phyloP scores from a whole-genome alignment of 2,329 filamentous ascomycete genomes.

The Aspergillus candidus region DNA sequence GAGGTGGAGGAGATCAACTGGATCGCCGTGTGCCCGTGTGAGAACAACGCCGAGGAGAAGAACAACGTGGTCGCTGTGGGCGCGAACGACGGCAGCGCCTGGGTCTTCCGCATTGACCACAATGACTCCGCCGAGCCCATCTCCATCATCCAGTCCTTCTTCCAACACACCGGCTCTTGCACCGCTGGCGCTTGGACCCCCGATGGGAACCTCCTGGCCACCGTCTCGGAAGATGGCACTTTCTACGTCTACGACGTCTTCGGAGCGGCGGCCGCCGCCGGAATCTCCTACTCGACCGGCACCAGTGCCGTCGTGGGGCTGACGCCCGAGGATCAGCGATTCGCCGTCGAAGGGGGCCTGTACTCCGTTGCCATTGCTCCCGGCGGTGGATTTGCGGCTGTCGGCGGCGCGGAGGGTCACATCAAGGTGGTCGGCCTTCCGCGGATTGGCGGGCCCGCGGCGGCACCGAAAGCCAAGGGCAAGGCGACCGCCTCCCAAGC shows the following conservation, averaged over 20 bases:
- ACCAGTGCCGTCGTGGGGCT: slow-evolving; percentile 66
- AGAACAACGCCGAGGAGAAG: slow-evolving; percentile 43
- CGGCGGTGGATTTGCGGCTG: slow-evolving; percentile 69
- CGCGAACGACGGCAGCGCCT: slow-evolving; percentile 84
- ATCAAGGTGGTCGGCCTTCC: slow-evolving; percentile 83
- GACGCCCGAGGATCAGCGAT: slow-evolving; percentile 77
- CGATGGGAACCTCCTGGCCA: slow-evolving; percentile 79
- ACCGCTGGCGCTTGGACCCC: slow-evolving; percentile 88
- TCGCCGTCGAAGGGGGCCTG: slow-evolving; percentile 83
- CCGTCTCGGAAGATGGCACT: slow-evolving; percentile 80
- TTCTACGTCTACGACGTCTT: slow-evolving; percentile 93
- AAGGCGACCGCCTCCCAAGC: slow-evolving; percentile 40
- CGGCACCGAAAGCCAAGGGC: slow-evolving; percentile 44
- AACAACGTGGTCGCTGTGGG: slow-evolving; percentile 82
- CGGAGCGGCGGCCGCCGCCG: slow-evolving; percentile 64
- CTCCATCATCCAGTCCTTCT: slow-evolving; percentile 84
- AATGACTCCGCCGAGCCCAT: slow-evolving; percentile 57
- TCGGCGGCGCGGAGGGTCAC: slow-evolving; percentile 79
- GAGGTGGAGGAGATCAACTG: slow-evolving; percentile 97
- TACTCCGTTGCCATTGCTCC: slow-evolving; percentile 84
- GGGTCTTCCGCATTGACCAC: slow-evolving; percentile 84
- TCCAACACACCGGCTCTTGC: slow-evolving; percentile 77
- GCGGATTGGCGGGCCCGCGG: slow-evolving; percentile 43
- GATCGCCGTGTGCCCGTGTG: slow-evolving; percentile 70
- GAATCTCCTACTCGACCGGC: slow-evolving; percentile 50